Base-by-base conservation (phyloP, 176 grass and related monocot genomes). In the Ananas comosus region DNA sequence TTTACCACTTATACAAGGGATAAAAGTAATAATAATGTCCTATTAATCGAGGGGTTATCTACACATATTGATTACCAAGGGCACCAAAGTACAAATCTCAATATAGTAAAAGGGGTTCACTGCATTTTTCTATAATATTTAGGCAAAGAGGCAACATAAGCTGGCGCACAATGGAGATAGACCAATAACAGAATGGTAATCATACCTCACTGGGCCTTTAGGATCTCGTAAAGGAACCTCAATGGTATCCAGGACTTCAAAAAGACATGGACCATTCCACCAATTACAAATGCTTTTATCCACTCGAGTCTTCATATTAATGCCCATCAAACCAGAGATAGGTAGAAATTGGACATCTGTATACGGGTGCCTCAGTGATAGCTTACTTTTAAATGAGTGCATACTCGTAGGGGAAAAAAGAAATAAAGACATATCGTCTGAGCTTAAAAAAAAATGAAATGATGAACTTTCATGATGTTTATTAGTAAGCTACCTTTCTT, bases 261-360 rank as follows among this genome's bases (percentile, higher is more conserved):
- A 92, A 76, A 97, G 86, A 29, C 93, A 97, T 52, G 89, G 86
- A 42, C 93, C 93, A 66, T 85, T 66, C 83, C 83, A 97, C 93
- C 89, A 97, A 65, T 51, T 67, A 74, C 89, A 97, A 69, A 72
- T 76, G 66, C 80, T 90, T 82, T 90, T 97, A 69, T 90, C 89
- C 74, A 97, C 56, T 76, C 84, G 81, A 24, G 81, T 89, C 73
- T 90, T 90, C 84, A 97, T 92, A 80, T 97, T 97, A 58, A 73
- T 48, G 48, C 93, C 93, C 74, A 87, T 3, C 80, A 97, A 85
- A 67, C 89, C 93, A 83, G 89, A 92, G 51, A 92, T 88, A 63
- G 93, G 93, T 73, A 97, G 83, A 50, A 97, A 97, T 12, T 92
- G 86, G 48, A 97, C 86, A 72, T 97, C 93, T 92, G 77, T 22